These are phyloP conservation scores for Helichrysum umbraculigerum DNA, from an alignment of 129 eudicot genomes.

Conservation along the genomic window DNA sequence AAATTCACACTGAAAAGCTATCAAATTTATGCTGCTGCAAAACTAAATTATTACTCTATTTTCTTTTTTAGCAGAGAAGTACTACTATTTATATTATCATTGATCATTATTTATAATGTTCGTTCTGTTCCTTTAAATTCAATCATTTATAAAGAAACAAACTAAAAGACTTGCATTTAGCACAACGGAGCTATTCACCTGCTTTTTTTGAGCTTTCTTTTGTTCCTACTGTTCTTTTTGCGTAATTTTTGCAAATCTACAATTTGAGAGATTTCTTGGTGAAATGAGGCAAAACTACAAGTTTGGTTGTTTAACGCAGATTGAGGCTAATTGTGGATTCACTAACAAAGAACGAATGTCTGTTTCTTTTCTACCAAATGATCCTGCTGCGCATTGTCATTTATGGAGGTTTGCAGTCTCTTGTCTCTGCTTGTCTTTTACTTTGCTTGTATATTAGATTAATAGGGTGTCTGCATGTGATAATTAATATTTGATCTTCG, in stretches of 20 bases:
- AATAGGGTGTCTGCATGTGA: not conserved
- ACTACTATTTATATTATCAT: no score
- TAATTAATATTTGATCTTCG: not conserved
- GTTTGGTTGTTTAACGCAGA: slow-evolving; percentile 44
- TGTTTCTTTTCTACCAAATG: slow-evolving; percentile 69
- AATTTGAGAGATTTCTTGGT: slow-evolving; percentile 79
- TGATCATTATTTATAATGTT: no score
- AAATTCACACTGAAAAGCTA: no score
- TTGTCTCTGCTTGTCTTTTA: not conserved
- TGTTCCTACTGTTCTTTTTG: slow-evolving; percentile 70
- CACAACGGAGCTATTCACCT: slow-evolving; percentile 97
- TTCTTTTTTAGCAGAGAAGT: no score
- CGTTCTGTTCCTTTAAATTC: no score
- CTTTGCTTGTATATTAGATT: not conserved
- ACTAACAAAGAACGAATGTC: slow-evolving; percentile 62
- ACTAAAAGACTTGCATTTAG: no score
- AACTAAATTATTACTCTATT: no score
- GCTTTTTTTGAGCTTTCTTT: slow-evolving; percentile 86
- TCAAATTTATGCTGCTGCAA: no score
- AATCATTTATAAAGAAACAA: no score
- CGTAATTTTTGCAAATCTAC: slow-evolving; percentile 84
- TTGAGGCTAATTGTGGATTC: slow-evolving; percentile 78
- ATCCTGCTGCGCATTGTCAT: slow-evolving; percentile 57
- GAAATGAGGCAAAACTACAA: slow-evolving; percentile 53
- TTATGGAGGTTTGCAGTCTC: slow-evolving; percentile 68